Evolutionary conservation across 1,139 yeast genomes (phyloP).

Genomic region (Candida anutae): DNA sequence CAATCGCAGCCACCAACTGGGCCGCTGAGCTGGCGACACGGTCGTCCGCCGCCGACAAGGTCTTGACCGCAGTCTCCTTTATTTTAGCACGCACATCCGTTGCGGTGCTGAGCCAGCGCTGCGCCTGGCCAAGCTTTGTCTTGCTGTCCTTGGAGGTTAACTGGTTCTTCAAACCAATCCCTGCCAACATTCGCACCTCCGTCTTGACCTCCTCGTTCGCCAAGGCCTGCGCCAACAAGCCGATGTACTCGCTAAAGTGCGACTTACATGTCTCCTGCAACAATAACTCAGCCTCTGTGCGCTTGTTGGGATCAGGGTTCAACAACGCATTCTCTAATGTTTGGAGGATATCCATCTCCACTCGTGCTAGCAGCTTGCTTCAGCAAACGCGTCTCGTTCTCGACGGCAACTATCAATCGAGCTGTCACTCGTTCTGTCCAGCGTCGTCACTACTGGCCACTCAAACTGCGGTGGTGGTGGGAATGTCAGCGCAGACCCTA

Average conservation of each 20-base stretch:
- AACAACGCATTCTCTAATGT: slow-evolving; percentile 74
- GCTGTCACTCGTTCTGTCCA: too few relatives aligned
- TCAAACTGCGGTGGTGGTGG: too few relatives aligned
- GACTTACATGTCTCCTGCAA: slow-evolving; percentile 64
- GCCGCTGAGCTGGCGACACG: slow-evolving; percentile 88
- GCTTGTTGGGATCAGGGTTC: slow-evolving; percentile 55
- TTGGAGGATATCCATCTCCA: slow-evolving; percentile 57
- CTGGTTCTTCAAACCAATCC: slow-evolving; percentile 80
- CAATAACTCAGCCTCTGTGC: slow-evolving; percentile 78
- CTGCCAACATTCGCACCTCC: slow-evolving; percentile 91
- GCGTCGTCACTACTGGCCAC: too few relatives aligned
- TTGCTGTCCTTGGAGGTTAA: slow-evolving; percentile 65
- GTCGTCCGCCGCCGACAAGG: slow-evolving; percentile 60
- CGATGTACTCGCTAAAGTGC: slow-evolving; percentile 68
- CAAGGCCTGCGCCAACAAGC: slow-evolving; percentile 64
- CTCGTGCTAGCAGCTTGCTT: background rate
- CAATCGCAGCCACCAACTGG: slow-evolving; percentile 92
- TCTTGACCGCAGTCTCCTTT: slow-evolving; percentile 57
- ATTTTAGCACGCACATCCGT: slow-evolving; percentile 50
- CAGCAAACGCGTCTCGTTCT: too few relatives aligned
- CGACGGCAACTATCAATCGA: too few relatives aligned
- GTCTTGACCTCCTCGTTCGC: slow-evolving; percentile 58
- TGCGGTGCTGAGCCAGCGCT: slow-evolving; percentile 58
- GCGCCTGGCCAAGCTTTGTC: slow-evolving; percentile 45
- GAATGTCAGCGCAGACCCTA: too few relatives aligned